Conservation (phyloP, 1,284 basidiomycete species). For the Gymnopus androsaceus region DNA sequence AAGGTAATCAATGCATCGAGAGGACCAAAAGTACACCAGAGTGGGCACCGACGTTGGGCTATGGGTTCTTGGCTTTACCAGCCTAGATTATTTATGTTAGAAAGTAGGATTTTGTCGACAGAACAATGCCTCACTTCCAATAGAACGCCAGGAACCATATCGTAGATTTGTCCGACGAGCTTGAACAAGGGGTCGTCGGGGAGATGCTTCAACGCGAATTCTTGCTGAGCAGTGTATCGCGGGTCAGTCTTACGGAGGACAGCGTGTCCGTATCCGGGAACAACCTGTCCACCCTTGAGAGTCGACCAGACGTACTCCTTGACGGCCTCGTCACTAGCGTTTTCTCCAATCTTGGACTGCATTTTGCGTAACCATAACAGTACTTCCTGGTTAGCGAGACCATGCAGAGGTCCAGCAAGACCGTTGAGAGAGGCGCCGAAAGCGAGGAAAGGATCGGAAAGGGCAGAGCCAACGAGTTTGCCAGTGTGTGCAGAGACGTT, state of each 20-base stretch:
- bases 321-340: constrained; percentile 82
- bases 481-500: constrained; percentile 98
- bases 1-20: too few relatives aligned
- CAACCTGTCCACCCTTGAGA: constrained; percentile 88
- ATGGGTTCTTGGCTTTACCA: constrained; percentile 92
- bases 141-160: constrained; percentile 91
- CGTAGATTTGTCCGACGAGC: constrained; percentile 91
- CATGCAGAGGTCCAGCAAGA: constrained; percentile 96
- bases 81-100: constrained; percentile 46
- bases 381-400: constrained; percentile 96
- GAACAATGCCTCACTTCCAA: constrained; percentile 59
- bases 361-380: constrained; percentile 89
- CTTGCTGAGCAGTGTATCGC: constrained; percentile 93
- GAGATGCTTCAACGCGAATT: constrained; percentile 90
- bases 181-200: constrained; percentile 89
- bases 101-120: neutral
- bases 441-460: constrained; percentile 97
- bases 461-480: constrained; percentile 95
- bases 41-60: constrained; percentile 96
- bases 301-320: constrained; percentile 94
- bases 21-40: constrained; percentile 97
- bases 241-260: constrained; percentile 98
- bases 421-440: constrained; percentile 94
- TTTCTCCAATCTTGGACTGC: constrained; percentile 82
- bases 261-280: constrained; percentile 95